phyloP scores from a whole-genome alignment of 208 protist species.

The Trypanosoma lewisi region DNA sequence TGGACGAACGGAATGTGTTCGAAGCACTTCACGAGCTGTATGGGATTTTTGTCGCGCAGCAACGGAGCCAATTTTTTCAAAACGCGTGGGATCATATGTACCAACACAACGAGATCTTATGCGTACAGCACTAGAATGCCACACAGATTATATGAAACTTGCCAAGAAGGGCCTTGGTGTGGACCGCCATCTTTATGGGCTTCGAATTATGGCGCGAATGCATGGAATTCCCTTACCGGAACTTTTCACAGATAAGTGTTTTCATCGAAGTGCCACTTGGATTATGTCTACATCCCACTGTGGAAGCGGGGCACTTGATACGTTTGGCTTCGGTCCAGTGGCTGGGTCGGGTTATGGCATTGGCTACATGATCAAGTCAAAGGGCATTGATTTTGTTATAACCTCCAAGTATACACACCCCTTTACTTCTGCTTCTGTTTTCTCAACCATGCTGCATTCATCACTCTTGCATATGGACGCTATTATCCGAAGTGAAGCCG shows the following conservation, averaged over 20 bases:
- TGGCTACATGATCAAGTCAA: slow-evolving; percentile 44
- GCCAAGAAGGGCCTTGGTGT: slow-evolving; percentile 49
- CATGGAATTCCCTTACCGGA: slow-evolving; percentile 32
- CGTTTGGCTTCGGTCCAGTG: slow-evolving; percentile 54
- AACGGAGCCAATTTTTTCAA: slow-evolving; percentile 20
- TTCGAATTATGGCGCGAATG: slow-evolving; percentile 30
- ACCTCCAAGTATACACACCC: slow-evolving; percentile 27
- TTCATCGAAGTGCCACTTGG: slow-evolving; percentile 30
- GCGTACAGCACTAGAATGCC: slow-evolving; percentile 20
- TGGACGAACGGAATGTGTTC: slow-evolving; percentile 41
- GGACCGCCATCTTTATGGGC: slow-evolving; percentile 44
- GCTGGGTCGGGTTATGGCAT: slow-evolving; percentile 43
- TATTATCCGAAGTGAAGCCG: slow-evolving; percentile 22
- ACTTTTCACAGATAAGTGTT: slow-evolving; percentile 33
- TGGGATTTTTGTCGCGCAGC: slow-evolving; percentile 31
- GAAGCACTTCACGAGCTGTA: slow-evolving; percentile 19
- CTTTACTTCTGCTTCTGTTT: slow-evolving; percentile 26
- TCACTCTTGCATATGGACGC: slow-evolving; percentile 31
- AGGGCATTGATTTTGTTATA: slow-evolving; percentile 30
- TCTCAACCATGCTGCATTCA: slow-evolving; percentile 30
- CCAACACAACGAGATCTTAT: slow-evolving; percentile 29
- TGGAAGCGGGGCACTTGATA: slow-evolving; percentile 34
- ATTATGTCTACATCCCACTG: slow-evolving; percentile 45
- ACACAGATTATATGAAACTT: slow-evolving; percentile 41
- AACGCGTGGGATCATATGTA: slow-evolving; percentile 22